phyloP scores from a whole-genome alignment of 495 filamentous ascomycete genomes.

The Neurospora sublineolata region DNA sequence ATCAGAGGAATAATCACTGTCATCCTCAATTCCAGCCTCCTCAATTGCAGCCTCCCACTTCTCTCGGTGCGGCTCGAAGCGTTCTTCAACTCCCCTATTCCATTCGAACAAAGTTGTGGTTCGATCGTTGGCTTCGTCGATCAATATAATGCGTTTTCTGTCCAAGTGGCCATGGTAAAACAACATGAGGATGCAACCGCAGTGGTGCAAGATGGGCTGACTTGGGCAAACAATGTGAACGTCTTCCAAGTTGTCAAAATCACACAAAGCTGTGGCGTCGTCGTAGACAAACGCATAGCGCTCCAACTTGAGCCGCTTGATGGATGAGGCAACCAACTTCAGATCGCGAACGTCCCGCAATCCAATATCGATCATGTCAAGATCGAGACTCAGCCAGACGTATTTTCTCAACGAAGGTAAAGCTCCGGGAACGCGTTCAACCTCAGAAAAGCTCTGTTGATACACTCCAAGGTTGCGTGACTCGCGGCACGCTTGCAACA shows the following conservation, averaged over 20 bases:
- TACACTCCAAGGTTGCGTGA: neutral
- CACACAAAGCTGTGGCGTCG: rapidly evolving
- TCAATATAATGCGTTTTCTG: neutral
- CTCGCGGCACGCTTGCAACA: neutral
- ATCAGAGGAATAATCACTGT: neutral
- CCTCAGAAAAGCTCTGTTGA: neutral
- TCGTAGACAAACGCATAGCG: neutral
- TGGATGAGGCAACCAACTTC: neutral
- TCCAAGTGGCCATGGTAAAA: neutral
- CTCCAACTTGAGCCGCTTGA: neutral
- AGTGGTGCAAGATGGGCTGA: neutral
- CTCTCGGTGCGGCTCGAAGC: neutral
- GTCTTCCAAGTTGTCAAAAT: neutral
- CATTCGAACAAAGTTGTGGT: neutral
- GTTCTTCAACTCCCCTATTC: neutral
- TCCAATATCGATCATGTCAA: neutral
- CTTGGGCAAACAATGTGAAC: neutral
- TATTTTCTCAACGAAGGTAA: neutral
- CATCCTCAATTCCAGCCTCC: no score
- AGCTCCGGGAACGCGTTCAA: neutral
- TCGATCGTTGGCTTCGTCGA: neutral
- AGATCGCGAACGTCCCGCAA: neutral
- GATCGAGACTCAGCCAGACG: neutral
- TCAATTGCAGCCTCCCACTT: neutral
- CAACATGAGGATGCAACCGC: neutral